Percentiles rank a stretch among this genome's conserved stretches.
These are phyloP conservation scores for Grifola frondosa DNA, from an alignment of 1,284 basidiomycete genomes.

Conservation along the genomic window DNA sequence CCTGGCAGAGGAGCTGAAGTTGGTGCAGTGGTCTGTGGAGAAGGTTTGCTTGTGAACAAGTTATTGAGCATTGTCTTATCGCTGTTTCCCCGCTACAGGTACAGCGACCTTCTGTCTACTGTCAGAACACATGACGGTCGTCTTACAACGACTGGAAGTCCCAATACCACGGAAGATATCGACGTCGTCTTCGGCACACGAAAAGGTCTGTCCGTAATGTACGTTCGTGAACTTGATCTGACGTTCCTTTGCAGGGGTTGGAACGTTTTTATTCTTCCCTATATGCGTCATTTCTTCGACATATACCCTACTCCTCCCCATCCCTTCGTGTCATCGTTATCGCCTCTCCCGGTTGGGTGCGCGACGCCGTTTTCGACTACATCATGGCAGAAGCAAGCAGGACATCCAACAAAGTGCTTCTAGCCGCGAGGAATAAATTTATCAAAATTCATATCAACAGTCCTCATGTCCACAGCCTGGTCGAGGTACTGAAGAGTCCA, in stretches of 20 bases:
- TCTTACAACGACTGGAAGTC: constrained; percentile 89
- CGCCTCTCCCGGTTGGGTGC: constrained; percentile 95
- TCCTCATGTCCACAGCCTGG: constrained; percentile 93
- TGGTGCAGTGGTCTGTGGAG: constrained; percentile 94
- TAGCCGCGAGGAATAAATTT: constrained; percentile 79
- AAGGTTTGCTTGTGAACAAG: constrained; percentile 48
- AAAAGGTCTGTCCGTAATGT: constrained; percentile 49
- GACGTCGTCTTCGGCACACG: constrained; percentile 77
- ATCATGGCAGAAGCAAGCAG: constrained; percentile 80
- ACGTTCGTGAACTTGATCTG: not conserved
- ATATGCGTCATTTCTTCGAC: constrained; percentile 85
- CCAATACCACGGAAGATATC: constrained; percentile 91
- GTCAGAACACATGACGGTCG: constrained; percentile 95
- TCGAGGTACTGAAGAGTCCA: constrained; percentile 93
- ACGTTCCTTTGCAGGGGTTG: constrained; percentile 48
- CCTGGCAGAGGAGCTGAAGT: constrained; percentile 96
- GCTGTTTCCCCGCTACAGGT: constrained; percentile 60
- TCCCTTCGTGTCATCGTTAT: constrained; percentile 89
- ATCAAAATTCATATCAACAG: constrained; percentile 91
- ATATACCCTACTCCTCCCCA: constrained; percentile 80
- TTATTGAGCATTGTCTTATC: constrained; percentile 3
- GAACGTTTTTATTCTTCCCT: constrained; percentile 81
- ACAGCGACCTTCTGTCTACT: constrained; percentile 92
- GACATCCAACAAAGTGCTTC: constrained; percentile 82
- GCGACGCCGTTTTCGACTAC: constrained; percentile 87